Evolutionary conservation across 352 stramenopile species (phyloP).

Genomic region (Phytophthora ohioensis): DNA sequence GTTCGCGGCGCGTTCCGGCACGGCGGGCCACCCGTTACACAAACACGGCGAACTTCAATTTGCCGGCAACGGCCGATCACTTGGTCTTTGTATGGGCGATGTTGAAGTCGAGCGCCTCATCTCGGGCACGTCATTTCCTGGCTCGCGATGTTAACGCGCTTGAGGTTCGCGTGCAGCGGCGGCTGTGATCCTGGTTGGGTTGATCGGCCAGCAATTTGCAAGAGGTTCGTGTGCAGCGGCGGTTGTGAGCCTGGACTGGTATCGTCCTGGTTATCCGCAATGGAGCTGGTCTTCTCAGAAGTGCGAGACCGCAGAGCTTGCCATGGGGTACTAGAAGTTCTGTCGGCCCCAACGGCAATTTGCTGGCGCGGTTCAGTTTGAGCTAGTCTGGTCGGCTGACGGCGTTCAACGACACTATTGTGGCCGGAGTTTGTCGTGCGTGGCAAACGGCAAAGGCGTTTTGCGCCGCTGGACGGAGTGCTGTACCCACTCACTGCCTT

Average conservation of each 20-base stretch:
- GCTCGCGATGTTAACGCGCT: constrained; percentile 10
- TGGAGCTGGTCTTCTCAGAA: not conserved
- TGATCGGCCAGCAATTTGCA: not conserved
- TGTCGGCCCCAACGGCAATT: not conserved
- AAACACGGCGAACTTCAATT: constrained; percentile 18
- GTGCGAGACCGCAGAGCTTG: not conserved
- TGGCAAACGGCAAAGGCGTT: constrained; percentile 6
- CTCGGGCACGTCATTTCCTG: constrained; percentile 18
- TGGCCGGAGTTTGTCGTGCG: constrained; percentile 11
- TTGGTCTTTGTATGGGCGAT: constrained; percentile 2
- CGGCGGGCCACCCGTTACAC: constrained; percentile 16
- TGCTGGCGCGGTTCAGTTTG: not conserved
- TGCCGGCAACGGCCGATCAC: constrained; percentile 4
- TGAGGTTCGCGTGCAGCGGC: not conserved
- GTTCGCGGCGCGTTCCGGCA: constrained; percentile 20
- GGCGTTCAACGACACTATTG: constrained; percentile 7
- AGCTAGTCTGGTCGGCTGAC: too few species aligned
- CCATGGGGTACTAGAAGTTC: not conserved
- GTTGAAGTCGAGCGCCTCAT: constrained; percentile 1
- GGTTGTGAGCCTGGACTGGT: too few species aligned
- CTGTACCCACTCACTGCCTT: constrained; percentile 9
- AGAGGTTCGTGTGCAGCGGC: too few species aligned
- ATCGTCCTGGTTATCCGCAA: too few species aligned
- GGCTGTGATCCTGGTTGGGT: not conserved
- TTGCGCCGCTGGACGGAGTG: not conserved